Evolutionary conservation across 176 grass and related monocot genomes (phyloP), one percentile per base, ranked within the genome.

Genomic region (Aechmea fasciata): DNA sequence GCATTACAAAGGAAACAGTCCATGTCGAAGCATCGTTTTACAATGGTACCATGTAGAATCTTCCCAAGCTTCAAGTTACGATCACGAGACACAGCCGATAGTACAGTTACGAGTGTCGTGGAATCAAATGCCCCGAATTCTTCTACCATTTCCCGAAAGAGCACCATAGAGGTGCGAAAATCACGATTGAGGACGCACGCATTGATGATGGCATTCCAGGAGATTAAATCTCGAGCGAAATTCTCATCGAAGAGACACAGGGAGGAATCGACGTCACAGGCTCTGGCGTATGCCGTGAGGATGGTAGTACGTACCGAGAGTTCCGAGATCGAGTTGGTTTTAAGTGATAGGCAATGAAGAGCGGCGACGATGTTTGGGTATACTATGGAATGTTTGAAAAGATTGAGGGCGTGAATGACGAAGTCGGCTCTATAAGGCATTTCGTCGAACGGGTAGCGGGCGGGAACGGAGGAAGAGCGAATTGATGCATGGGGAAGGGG

Each of bases 181-280:
- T 66, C 28, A 50, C 28, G 73, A 28, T 63, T 72, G 10, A 50
- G 48, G 10, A 69, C 73, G 11, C 71, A 25, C 1, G 86, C 74
- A 62, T 33, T 59, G 72, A 97, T 66, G 11, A 75, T 83, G 20
- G 86, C 86, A 50, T 92, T 97, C 89, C 93, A 97, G 8, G 85
- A 55, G 50, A 90, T 87, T 41, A 81, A 7, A 51, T 96, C 89
- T 12, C 78, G 75, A 10, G 47, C 50, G 2, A 52, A 49, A 3
- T 71, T 73, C 80, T 92, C 89, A 50, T 67, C 17, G 65, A 92
- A 85, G 19, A 97, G 61, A 7, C 22, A 41, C 29, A 70, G 17
- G 11, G 83, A 64, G 48, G 93, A 82, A 48, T 52, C 23, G 48
- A 65, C 50, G 65, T 76, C 68, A 53, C 49, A 49, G 8, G 33